Conservation (phyloP, 192 early-diverging fungal species). For the Thamnidium elegans region DNA sequence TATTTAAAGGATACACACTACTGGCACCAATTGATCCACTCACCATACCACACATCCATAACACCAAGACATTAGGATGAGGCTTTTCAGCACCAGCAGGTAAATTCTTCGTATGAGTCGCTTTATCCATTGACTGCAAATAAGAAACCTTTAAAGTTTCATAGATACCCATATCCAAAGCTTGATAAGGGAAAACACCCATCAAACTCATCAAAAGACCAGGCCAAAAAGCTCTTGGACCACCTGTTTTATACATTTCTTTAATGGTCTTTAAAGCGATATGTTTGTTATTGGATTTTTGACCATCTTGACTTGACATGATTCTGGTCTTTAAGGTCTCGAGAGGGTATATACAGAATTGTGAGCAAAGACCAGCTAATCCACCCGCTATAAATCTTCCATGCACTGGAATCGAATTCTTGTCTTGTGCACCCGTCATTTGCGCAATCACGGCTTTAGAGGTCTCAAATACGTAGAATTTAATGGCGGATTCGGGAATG, state of each 20-base stretch:
- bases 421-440: constrained; percentile 33
- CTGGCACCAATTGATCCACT: constrained; percentile 64
- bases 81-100: constrained; percentile 28
- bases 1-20: constrained; percentile 66
- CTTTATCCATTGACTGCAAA: constrained; percentile 39
- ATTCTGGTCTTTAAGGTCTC: constrained; percentile 73
- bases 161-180: constrained; percentile 66
- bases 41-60: constrained; percentile 63
- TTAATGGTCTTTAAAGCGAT: constrained; percentile 45
- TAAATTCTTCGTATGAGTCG: constrained; percentile 19
- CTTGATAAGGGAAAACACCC: constrained; percentile 76
- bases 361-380: constrained; percentile 63
- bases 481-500: constrained; percentile 69
- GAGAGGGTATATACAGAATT: constrained; percentile 73
- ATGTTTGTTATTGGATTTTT: not conserved
- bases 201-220: constrained; percentile 41
- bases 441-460: constrained; percentile 45
- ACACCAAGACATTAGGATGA: constrained; percentile 44
- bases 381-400: constrained; percentile 69
- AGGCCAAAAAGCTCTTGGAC: constrained; percentile 60
- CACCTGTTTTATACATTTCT: constrained; percentile 61
- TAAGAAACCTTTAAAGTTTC: constrained; percentile 67
- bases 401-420: constrained; percentile 35
- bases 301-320: constrained; percentile 56
- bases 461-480: constrained; percentile 74